A percentile compares a stretch with the other conserved stretches of the same genome.
phyloP scores from a whole-genome alignment of 441 rosid genomes.

The Pelargonium fulgidum region DNA sequence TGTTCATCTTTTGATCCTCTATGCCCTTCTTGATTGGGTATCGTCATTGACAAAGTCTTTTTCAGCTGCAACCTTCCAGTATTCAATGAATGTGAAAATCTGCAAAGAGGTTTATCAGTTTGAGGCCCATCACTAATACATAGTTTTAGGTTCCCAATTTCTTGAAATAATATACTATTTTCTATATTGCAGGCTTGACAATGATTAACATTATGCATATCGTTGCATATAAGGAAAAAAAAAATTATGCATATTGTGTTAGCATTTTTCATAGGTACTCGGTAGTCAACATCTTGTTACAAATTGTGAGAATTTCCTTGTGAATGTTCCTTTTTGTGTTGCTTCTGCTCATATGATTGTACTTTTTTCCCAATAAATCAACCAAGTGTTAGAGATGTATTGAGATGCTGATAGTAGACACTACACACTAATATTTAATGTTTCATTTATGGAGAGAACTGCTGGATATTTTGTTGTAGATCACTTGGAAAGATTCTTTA shows the following conservation, averaged over 20 bases:
- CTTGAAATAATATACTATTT: neutral
- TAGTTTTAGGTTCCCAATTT: neutral
- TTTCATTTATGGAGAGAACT: too few species aligned
- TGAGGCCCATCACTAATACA: too few species aligned
- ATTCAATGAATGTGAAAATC: too few species aligned
- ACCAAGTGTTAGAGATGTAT: neutral
- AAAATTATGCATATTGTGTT: too few species aligned
- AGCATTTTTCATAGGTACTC: too few species aligned
- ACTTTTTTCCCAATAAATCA: neutral
- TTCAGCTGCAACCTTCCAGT: too few species aligned
- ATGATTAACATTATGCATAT: neutral
- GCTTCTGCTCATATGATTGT: neutral
- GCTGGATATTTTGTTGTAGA: neutral
- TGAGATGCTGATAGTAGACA: neutral
- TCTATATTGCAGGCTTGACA: neutral
- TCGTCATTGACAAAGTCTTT: too few species aligned
- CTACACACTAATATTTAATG: neutral
- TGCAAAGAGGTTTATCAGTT: too few species aligned
- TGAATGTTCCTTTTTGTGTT: neutral
- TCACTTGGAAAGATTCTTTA: neutral
- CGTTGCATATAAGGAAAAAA: too few species aligned
- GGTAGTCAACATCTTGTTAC: too few species aligned
- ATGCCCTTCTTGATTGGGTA: too few species aligned
- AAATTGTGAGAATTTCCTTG: neutral
- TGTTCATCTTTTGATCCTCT: too few species aligned